Conservation (phyloP, 2,329 filamentous ascomycete species). For the Scedosporium dehoogii region DNA sequence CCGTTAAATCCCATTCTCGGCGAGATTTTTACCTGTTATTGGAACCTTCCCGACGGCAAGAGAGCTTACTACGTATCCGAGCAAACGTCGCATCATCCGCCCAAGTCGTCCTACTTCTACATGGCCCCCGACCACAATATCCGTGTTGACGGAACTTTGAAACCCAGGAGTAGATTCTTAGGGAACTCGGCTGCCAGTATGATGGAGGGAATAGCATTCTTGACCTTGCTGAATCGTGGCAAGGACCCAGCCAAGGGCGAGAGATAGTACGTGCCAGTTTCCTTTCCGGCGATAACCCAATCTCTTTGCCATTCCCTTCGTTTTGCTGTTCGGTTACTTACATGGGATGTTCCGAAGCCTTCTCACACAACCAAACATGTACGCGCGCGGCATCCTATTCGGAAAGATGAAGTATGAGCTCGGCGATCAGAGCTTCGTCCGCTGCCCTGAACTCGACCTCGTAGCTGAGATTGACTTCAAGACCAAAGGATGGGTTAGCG, state of each 20-base stretch:
- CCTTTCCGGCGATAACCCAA: neutral
- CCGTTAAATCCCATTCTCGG: slow-evolving; percentile 93
- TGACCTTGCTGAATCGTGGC: slow-evolving; percentile 73
- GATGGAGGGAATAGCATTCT: slow-evolving; percentile 92
- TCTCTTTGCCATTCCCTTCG: neutral
- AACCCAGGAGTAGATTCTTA: slow-evolving; percentile 88
- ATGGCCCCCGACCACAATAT: slow-evolving; percentile 92
- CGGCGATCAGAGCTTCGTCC: slow-evolving; percentile 87
- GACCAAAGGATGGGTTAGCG: slow-evolving; percentile 93
- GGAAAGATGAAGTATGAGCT: slow-evolving; percentile 99
- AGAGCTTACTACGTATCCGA: slow-evolving; percentile 93
- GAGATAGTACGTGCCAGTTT: slow-evolving; percentile 60
- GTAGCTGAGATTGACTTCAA: slow-evolving; percentile 95
- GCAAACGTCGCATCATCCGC: slow-evolving; percentile 95
- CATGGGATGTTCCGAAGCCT: slow-evolving; percentile 44
- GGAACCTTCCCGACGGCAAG: slow-evolving; percentile 79
- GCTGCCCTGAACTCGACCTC: slow-evolving; percentile 79
- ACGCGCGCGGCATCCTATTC: slow-evolving; percentile 90
- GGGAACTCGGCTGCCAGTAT: slow-evolving; percentile 96
- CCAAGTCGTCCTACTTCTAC: slow-evolving; percentile 98
- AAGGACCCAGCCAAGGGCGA: slow-evolving; percentile 58
- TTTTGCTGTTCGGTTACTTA: neutral
- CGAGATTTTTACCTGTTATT: slow-evolving; percentile 90
- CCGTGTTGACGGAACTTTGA: slow-evolving; percentile 88
- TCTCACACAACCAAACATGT: slow-evolving; percentile 97